Evolutionary conservation across 495 filamentous ascomycete genomes (phyloP).

Genomic region (Acidomyces sp.): DNA sequence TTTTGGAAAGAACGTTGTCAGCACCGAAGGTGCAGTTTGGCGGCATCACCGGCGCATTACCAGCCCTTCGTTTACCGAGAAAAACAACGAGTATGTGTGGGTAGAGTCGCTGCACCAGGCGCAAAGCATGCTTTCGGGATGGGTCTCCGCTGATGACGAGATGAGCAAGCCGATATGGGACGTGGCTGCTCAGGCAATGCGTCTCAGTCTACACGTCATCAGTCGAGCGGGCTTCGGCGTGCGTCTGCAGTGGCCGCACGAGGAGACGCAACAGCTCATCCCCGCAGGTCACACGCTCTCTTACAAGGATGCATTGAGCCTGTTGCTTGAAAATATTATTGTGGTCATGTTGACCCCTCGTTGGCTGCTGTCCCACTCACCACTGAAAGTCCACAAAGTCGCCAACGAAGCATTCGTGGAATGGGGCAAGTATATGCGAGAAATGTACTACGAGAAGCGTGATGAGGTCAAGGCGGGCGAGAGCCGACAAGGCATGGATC

Average conservation of each 20-base stretch:
- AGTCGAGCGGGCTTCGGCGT: conserved; percentile 52
- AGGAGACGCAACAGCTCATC: conserved; percentile 9
- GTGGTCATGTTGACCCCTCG: conserved; percentile 39
- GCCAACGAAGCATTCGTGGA: conserved; percentile 41
- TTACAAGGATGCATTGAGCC: conserved; percentile 42
- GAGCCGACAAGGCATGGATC: conserved; percentile 43
- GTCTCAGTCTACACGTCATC: conserved; percentile 53
- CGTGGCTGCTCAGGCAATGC: conserved; percentile 47
- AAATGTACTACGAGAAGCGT: conserved; percentile 42
- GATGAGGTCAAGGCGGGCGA: conserved; percentile 36
- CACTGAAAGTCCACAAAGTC: conserved; percentile 35
- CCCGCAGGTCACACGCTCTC: conserved; percentile 45
- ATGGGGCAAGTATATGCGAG: conserved; percentile 51
- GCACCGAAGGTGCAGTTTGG: conserved; percentile 50
- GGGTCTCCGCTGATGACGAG: conserved; percentile 30
- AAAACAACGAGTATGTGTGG: conserved; percentile 55
- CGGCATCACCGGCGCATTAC: conserved; percentile 55
- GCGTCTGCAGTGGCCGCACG: conserved; percentile 21
- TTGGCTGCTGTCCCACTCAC: conserved; percentile 35
- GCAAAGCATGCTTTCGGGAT: conserved; percentile 39
- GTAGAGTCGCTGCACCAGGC: conserved; percentile 46
- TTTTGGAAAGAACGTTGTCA: conserved; percentile 53
- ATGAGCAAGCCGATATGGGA: conserved; percentile 35
- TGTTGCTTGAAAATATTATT: conserved; percentile 41
- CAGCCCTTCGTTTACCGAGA: conserved; percentile 56